Conservation (phyloP, 352 stramenopile genomes). For the Globisporangium nagaii region DNA sequence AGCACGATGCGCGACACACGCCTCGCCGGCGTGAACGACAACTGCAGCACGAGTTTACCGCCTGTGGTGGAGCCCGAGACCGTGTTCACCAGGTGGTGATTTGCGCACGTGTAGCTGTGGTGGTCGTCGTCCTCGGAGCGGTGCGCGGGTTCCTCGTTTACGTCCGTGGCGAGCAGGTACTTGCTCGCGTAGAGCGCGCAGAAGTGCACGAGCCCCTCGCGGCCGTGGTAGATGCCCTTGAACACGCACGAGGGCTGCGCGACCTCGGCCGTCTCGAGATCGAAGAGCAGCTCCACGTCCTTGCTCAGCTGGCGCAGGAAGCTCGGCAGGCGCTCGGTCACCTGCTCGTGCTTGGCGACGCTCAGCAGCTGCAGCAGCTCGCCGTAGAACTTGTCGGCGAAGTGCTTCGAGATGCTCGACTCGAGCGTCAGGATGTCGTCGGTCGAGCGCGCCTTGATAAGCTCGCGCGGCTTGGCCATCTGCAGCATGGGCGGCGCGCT, state of each 20-base stretch:
- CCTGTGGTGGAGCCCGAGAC: slow-evolving; percentile 69
- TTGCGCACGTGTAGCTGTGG: slow-evolving; percentile 54
- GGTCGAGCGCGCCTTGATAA: slow-evolving; percentile 25
- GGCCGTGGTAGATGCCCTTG: slow-evolving; percentile 84
- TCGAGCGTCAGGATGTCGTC: slow-evolving; percentile 51
- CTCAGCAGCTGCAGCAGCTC: slow-evolving; percentile 58
- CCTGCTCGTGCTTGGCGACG: slow-evolving; percentile 25
- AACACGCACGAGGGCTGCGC: slow-evolving; percentile 78
- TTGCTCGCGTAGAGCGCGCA: slow-evolving; percentile 73
- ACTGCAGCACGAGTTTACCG: slow-evolving; percentile 71
- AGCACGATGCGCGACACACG: slow-evolving; percentile 82
- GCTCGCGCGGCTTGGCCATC: slow-evolving; percentile 25
- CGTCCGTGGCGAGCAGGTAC: slow-evolving; percentile 58
- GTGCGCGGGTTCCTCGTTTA: slow-evolving; percentile 40
- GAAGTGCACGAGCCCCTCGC: slow-evolving; percentile 84
- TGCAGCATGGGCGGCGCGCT: slow-evolving; percentile 25
- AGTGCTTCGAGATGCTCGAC: slow-evolving; percentile 57
- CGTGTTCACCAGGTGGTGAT: slow-evolving; percentile 64
- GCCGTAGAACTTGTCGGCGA: slow-evolving; percentile 65
- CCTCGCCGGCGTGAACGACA: slow-evolving; percentile 78
- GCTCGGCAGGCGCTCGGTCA: slow-evolving; percentile 51
- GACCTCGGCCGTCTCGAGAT: slow-evolving; percentile 72
- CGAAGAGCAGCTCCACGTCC: slow-evolving; percentile 79
- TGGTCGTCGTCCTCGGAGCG: slow-evolving; percentile 70
- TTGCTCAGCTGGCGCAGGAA: slow-evolving; percentile 83